Evolutionary conservation across 2,329 filamentous ascomycete species (phyloP).

Genomic region (Neonectria sp.): DNA sequence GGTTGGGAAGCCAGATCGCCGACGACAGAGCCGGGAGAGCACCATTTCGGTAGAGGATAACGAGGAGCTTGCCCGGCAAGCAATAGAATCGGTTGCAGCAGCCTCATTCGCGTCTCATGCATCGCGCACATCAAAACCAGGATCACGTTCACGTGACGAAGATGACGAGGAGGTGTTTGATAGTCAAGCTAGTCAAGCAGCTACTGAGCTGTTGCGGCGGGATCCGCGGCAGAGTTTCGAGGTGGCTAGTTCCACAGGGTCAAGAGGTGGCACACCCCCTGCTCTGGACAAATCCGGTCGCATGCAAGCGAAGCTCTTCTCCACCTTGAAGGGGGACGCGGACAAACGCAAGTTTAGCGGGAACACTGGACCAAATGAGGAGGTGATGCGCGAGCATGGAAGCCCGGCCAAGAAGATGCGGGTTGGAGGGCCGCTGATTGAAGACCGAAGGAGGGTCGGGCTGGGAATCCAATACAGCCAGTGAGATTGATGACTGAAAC

Average conservation of each 20-base stretch:
- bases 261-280: slow-evolving; percentile 61
- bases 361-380: slow-evolving; percentile 48
- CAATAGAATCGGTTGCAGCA: slow-evolving; percentile 68
- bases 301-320: slow-evolving; percentile 67
- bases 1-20: slow-evolving; percentile 58
- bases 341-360: slow-evolving; percentile 69
- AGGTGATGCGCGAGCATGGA: slow-evolving; percentile 53
- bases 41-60: slow-evolving; percentile 82
- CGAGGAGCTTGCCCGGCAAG: slow-evolving; percentile 70
- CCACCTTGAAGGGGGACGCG: slow-evolving; percentile 58
- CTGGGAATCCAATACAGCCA: slow-evolving; percentile 67
- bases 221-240: slow-evolving; percentile 69
- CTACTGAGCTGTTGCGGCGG: slow-evolving; percentile 80
- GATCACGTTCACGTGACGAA: slow-evolving; percentile 43
- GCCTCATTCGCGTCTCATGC: slow-evolving; percentile 49
- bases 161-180: slow-evolving; percentile 72
- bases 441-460: slow-evolving; percentile 60
- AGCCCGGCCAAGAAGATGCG: slow-evolving; percentile 69
- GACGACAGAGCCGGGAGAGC: slow-evolving; percentile 84
- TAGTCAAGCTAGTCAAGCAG: slow-evolving; percentile 84
- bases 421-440: slow-evolving; percentile 56
- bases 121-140: slow-evolving; percentile 47
- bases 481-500: slow-evolving; percentile 21
- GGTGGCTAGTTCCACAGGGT: slow-evolving; percentile 59
- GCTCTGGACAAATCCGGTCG: slow-evolving; percentile 61